These are phyloP conservation scores for Metschnikowia kunwiensis DNA, from an alignment of 805 yeast species.

Conservation along the genomic window DNA sequence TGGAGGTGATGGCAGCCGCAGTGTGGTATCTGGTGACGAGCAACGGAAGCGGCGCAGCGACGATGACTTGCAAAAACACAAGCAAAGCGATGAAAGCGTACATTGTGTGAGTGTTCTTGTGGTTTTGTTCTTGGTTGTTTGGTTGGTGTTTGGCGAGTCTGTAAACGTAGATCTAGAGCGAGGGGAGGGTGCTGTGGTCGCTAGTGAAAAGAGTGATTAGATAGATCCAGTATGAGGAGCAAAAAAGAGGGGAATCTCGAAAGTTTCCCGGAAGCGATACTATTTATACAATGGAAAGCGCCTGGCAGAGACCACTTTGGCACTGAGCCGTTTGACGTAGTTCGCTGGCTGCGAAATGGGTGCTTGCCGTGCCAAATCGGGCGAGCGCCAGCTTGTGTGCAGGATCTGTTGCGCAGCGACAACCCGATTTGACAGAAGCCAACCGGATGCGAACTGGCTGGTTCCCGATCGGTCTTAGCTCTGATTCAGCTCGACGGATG, in stretches of 20 bases:
- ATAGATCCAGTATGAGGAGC: no score
- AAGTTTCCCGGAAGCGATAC: no score
- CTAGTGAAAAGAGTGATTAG: no score
- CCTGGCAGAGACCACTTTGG: no score
- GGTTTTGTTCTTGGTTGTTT: background rate
- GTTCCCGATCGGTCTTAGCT: background rate
- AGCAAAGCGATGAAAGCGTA: slow-evolving; percentile 7
- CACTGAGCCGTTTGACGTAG: background rate
- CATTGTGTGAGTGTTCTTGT: no score
- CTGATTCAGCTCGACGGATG: no score
- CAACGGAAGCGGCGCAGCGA: slow-evolving; percentile 38
- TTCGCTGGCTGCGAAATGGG: slow-evolving; percentile 10
- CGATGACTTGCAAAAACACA: slow-evolving; percentile 20
- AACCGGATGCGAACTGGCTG: slow-evolving; percentile 7
- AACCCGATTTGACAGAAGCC: background rate
- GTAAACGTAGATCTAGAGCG: no score
- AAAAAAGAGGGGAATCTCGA: no score
- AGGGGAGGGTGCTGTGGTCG: background rate
- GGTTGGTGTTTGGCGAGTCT: no score
- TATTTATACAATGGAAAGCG: no score
- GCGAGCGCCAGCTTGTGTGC: background rate
- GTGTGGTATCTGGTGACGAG: slow-evolving; percentile 54
- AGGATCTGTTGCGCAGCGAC: background rate
- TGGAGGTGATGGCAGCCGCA: slow-evolving; percentile 51
- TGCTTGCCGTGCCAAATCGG: slow-evolving; percentile 6